Evolutionary conservation across 1,284 basidiomycete genomes (phyloP).

Genomic region (Puccinia horiana): DNA sequence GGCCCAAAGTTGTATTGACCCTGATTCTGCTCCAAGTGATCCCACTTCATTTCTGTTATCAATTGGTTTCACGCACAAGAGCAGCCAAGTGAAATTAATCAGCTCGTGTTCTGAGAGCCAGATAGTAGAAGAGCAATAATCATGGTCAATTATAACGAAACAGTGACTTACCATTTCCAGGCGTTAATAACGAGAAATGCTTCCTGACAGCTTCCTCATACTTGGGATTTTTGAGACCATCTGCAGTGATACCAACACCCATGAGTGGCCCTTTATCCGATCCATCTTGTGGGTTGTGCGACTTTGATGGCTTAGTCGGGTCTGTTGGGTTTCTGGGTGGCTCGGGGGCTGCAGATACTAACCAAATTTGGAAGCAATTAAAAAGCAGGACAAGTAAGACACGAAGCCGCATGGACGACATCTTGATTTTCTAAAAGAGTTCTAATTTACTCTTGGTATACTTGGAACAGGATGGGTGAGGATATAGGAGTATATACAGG

Average conservation of each 20-base stretch:
- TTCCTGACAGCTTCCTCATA: neutral
- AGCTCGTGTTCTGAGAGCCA: neutral
- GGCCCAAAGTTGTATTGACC: neutral
- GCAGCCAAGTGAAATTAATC: neutral
- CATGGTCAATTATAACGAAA: neutral
- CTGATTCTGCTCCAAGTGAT: neutral
- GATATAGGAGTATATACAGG: neutral
- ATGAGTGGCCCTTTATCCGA: neutral
- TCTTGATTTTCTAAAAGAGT: neutral
- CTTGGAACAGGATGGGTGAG: neutral
- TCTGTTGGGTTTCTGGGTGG: neutral
- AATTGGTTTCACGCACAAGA: neutral
- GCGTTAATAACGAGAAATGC: neutral
- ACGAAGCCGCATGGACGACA: neutral
- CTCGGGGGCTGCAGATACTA: neutral
- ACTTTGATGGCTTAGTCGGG: too few relatives aligned
- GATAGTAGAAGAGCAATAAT: neutral
- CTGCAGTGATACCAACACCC: constrained; percentile 2
- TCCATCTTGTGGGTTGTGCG: neutral
- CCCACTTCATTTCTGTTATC: constrained; percentile 16
- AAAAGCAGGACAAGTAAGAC: neutral
- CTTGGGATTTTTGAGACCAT: neutral
- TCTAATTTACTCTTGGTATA: neutral
- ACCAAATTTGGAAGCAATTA: neutral
- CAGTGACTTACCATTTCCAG: constrained; percentile 10